Conservation (phyloP, 2,329 filamentous ascomycete species). For the Colletotrichum sansevieriae region DNA sequence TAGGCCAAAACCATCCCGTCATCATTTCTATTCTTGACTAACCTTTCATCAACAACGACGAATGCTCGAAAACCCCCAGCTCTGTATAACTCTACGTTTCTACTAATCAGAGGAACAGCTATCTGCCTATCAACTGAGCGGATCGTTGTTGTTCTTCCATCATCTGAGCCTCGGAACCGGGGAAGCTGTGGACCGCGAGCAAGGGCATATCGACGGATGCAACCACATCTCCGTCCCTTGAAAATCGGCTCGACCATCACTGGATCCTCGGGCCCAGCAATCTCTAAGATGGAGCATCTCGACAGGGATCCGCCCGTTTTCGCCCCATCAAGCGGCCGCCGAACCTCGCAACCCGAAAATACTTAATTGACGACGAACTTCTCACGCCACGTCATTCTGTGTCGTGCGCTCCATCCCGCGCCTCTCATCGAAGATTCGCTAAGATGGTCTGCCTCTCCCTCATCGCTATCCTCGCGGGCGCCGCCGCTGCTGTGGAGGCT, state of each 20-base stretch:
- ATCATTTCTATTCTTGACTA: too few relatives aligned
- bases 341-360: conserved; percentile 2
- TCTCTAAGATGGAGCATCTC: background rate
- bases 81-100: too few relatives aligned
- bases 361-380: background rate
- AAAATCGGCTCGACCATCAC: background rate
- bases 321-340: background rate
- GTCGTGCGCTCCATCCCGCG: background rate
- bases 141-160: too few relatives aligned
- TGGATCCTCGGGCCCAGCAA: conserved; percentile 6
- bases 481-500: background rate
- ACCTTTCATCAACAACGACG: too few relatives aligned
- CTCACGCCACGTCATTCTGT: background rate
- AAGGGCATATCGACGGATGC: conserved; percentile 16
- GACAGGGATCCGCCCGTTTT: background rate
- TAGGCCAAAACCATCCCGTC: too few relatives aligned
- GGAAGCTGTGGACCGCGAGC: conserved; percentile 6
- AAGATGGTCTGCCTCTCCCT: conserved; percentile 27
- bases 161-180: background rate
- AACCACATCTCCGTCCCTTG: conserved; percentile 31
- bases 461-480: conserved; percentile 12
- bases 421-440: background rate
- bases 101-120: too few relatives aligned
- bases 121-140: too few relatives aligned
- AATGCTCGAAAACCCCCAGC: too few relatives aligned